Evolutionary conservation across 169 alveolate genomes (phyloP), one percentile per base, ranked within the genome.

Genomic region (Plasmodium malariae): DNA sequence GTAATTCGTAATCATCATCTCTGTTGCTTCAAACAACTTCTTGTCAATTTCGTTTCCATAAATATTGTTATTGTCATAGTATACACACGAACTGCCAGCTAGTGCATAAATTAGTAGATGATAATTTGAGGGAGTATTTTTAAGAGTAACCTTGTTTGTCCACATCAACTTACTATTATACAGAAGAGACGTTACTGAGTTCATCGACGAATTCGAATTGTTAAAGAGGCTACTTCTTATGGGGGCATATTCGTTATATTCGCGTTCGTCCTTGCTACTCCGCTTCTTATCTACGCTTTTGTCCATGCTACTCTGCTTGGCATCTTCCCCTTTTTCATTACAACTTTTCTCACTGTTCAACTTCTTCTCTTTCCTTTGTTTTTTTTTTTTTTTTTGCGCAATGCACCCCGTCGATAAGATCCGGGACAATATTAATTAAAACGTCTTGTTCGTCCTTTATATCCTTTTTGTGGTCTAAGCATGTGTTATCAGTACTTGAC

Each of bases 11-110:
- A 83, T 67, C 6, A 19, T 67, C 91, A 83, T 83, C 12, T 83
- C 83, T 17, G 91, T 83, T 17, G 91, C 85, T 67, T 83, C 91
- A 57, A 34, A 65, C 51, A 83, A 67, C 34, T 62, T 67, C 51
- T 83, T 83, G 17, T 83, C 91, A 2, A 83, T 83, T 49, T 83
- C 83, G 43, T 83, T 68, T 51, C 91, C 91, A 54, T 83, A 83
- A 32, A 83, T 32, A 17, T 30, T 67, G 45, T 83, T 45, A 36
- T 28, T 65, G 54, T 83, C 91, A 30, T 14, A 32, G 43, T 83
- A 83, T 17, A 83, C 83, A 67, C 91, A 83, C 17, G 91, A 57
- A 43, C 91, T 67, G 1, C 91, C 91, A 1, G 91, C 91, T 2
- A 83, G 59, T 36, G 91, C 91, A 49, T 83, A 83, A n/a, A 83